phyloP scores from a whole-genome alignment of 2,329 filamentous ascomycete species.

The Aspergillus sp. region DNA sequence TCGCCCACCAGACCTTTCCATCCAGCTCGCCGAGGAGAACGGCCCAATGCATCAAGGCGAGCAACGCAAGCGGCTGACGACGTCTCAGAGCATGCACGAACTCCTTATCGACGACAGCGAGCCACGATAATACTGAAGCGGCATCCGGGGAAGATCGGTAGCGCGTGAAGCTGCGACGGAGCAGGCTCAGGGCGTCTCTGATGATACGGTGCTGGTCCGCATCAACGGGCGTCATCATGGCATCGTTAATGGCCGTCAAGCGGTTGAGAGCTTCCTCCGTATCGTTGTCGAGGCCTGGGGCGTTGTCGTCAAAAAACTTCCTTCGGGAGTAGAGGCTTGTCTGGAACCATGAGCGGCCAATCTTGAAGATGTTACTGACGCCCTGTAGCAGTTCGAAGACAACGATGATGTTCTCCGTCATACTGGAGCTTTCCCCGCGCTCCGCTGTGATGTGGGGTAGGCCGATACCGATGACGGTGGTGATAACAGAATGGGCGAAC shows the following conservation, averaged over 20 bases:
- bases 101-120: conserved; percentile 31
- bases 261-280: conserved; percentile 27
- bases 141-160: conserved; percentile 24
- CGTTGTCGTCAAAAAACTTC: conserved; percentile 45
- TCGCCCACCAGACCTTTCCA: conserved; percentile 36
- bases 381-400: conserved; percentile 38
- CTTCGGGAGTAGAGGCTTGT: conserved; percentile 51
- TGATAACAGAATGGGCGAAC: conserved; percentile 37
- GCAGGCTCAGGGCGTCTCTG: conserved; percentile 26
- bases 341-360: conserved; percentile 44
- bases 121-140: conserved; percentile 34
- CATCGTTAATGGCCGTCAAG: conserved; percentile 28
- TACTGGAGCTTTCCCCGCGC: conserved; percentile 28
- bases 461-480: conserved; percentile 35
- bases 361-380: conserved; percentile 32
- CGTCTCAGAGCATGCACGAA: conserved; percentile 30
- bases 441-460: conserved; percentile 32
- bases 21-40: conserved; percentile 32
- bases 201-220: conserved; percentile 29
- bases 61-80: conserved; percentile 29
- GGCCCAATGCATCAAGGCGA: conserved; percentile 38
- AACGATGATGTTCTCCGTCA: conserved; percentile 36
- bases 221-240: conserved; percentile 23
- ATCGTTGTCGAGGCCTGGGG: conserved; percentile 21
- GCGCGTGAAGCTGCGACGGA: conserved; percentile 29